Base-by-base conservation (phyloP, 352 stramenopile genomes). In the Globisporangium nunn region DNA sequence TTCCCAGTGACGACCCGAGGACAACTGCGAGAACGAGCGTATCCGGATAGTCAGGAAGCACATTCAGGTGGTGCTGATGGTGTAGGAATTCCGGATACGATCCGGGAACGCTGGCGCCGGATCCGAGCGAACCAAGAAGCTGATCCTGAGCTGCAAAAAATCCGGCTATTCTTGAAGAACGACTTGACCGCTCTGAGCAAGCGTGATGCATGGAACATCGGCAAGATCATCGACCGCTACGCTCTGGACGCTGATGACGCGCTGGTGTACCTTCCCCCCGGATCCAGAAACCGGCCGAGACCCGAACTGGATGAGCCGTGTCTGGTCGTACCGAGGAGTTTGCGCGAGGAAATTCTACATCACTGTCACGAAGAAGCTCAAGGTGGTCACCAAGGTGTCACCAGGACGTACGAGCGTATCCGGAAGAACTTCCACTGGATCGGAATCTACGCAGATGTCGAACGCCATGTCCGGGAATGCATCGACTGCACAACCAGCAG, bases 401-500 rank as follows among this genome's bases (percentile, higher is more conserved):
- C 7, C 2, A 33, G 45, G 5, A 40, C 45, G 7, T 60, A 60
- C 33, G 45, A 60, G 28, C 54, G 54, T 1, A 15, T 40, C 4
- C 1, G 44, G 0, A 11, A 14, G 4, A 7, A 48, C 1, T 60
- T 41, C 12, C 37, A 49, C 28, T 60, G 54, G 44, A 37, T 31
- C 0, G 54, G 54, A 4, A 37, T 60, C 2, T 60, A 49, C 11
- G 54, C 35, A 6, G 45, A 60, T 11, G 47, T 60, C 0, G 33
- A 60, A 2, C n/a, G 31, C 0, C 8, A 48, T 2, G 54, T 54
- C 2, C 8, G 3, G 3, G 18, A 52, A 7, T 60, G 54, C 6
- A 3, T 47, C 4, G 54, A 60, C 28, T 60, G 54, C 17, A 18
- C 49, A 0, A 60, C 54, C 0, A n/a, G 54, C 0, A 60, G 54